A percentile compares a stretch with the other conserved stretches of the same genome.
Evolutionary conservation across 352 stramenopile genomes (phyloP).

Genomic region (Paralagenidium karlingii): DNA sequence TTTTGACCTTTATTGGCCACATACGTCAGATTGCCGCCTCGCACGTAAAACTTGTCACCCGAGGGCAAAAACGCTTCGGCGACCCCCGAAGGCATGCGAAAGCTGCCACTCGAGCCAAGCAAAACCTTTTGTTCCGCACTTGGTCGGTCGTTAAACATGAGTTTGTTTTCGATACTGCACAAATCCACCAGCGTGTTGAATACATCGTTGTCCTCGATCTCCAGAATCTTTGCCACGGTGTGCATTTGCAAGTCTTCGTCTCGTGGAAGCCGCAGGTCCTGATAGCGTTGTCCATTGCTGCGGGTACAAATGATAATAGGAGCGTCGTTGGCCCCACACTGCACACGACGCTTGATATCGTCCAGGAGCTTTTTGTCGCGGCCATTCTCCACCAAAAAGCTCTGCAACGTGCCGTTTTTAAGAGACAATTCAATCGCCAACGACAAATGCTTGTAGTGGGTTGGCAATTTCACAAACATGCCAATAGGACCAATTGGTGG

Average conservation of each 20-base stretch:
- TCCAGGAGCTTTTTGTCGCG: constrained; percentile 66
- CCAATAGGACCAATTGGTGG: constrained; percentile 65
- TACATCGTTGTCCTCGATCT: constrained; percentile 59
- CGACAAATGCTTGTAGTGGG: constrained; percentile 50
- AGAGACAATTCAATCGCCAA: constrained; percentile 59
- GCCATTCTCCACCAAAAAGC: constrained; percentile 65
- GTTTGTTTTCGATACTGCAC: constrained; percentile 61
- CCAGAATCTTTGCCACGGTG: constrained; percentile 64
- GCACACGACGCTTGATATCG: constrained; percentile 49
- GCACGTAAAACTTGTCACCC: constrained; percentile 70
- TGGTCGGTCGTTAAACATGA: constrained; percentile 52
- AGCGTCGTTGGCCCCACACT: constrained; percentile 56
- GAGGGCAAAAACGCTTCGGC: constrained; percentile 55
- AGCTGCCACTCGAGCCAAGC: constrained; percentile 34
- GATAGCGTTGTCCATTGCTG: constrained; percentile 24
- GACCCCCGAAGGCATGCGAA: constrained; percentile 49
- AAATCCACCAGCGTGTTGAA: constrained; percentile 76
- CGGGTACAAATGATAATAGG: constrained; percentile 71
- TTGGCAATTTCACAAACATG: constrained; percentile 56
- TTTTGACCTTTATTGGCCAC: constrained; percentile 59
- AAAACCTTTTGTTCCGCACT: constrained; percentile 38
- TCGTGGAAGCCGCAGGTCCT: constrained; percentile 35
- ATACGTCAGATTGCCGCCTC: constrained; percentile 61
- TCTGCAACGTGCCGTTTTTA: constrained; percentile 61
- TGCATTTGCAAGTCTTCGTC: constrained; percentile 34